phyloP scores from a whole-genome alignment of 2,329 filamentous ascomycete species.

The Trichothecium sympodiale region DNA sequence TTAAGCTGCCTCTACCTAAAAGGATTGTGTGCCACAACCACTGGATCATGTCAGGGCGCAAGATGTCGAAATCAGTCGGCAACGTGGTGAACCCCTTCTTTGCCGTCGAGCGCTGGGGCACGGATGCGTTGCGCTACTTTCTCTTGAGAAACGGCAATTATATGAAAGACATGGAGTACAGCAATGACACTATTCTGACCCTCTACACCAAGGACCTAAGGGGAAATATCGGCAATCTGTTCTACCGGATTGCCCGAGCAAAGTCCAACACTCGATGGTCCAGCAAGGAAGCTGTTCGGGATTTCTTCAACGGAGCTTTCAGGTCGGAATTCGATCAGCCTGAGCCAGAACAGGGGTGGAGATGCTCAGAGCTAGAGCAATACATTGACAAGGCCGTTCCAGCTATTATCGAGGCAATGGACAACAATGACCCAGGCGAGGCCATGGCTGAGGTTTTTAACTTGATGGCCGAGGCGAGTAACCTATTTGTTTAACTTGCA shows the following conservation, averaged over 20 bases:
- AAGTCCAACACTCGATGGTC: constrained; percentile 49
- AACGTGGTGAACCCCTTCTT: constrained; percentile 94
- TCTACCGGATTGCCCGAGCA: constrained; percentile 56
- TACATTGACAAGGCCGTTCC: constrained; percentile 10
- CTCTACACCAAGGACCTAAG: constrained; percentile 74
- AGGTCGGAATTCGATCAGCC: constrained; percentile 1
- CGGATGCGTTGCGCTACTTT: constrained; percentile 84
- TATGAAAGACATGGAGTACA: constrained; percentile 70
- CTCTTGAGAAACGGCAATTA: constrained; percentile 73
- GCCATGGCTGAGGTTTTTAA: constrained; percentile 57
- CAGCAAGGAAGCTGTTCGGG: constrained; percentile 43
- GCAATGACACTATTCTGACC: constrained; percentile 63
- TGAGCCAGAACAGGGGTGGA: not conserved
- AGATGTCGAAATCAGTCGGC: constrained; percentile 94
- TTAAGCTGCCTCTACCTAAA: constrained; percentile 67
- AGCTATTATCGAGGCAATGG: constrained; percentile 44
- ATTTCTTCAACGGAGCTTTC: constrained; percentile 15
- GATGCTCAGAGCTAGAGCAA: constrained; percentile 15
- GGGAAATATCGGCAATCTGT: constrained; percentile 68
- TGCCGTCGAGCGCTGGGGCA: constrained; percentile 77
- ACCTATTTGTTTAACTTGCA: not conserved
- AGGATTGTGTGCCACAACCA: constrained; percentile 82
- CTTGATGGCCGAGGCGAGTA: constrained; percentile 44
- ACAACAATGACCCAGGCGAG: constrained; percentile 47
- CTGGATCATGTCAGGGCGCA: constrained; percentile 83